Percentiles rank a stretch among this genome's conserved stretches.
Evolutionary conservation across 108 stramenopile species (phyloP).

Genomic region (Mayamaea pseudoterrestris): DNA sequence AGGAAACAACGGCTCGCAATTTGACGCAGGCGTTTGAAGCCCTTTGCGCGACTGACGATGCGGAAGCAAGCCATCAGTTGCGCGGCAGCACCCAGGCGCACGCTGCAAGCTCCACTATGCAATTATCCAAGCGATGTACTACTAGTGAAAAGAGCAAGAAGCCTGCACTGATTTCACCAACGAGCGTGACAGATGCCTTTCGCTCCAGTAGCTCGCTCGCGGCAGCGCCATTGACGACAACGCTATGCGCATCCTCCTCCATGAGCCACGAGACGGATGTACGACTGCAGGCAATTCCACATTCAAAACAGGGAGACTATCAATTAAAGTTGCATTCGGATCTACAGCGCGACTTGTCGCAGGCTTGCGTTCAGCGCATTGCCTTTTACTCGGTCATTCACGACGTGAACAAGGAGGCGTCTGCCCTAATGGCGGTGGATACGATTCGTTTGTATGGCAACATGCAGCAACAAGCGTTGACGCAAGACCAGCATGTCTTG

Average conservation of each 20-base stretch:
- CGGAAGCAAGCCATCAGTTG: constrained; percentile 8
- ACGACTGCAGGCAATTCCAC: background rate
- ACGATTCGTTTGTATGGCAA: constrained; percentile 20
- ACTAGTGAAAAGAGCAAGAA: no score
- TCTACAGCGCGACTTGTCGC: constrained; percentile 45
- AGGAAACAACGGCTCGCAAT: constrained; percentile 19
- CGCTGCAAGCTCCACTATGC: background rate
- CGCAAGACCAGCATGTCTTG: constrained; percentile 11
- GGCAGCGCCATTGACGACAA: no score
- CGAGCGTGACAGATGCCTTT: constrained; percentile 22
- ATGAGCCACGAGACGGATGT: background rate
- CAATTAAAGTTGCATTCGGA: constrained; percentile 37
- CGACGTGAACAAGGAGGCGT: constrained; percentile 79
- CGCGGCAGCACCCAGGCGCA: constrained; percentile 2
- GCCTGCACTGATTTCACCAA: constrained; percentile 26
- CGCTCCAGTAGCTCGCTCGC: background rate
- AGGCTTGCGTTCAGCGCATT: constrained; percentile 54
- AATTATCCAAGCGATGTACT: background rate
- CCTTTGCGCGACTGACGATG: constrained; percentile 12
- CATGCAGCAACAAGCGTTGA: constrained; percentile 11
- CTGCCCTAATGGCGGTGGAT: constrained; percentile 38
- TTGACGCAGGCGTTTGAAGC: constrained; percentile 45
- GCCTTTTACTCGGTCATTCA: constrained; percentile 72
- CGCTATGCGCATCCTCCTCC: background rate
- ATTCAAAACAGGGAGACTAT: background rate